Conservation (phyloP, 495 filamentous ascomycete genomes). For the Penicillium pulvis region DNA sequence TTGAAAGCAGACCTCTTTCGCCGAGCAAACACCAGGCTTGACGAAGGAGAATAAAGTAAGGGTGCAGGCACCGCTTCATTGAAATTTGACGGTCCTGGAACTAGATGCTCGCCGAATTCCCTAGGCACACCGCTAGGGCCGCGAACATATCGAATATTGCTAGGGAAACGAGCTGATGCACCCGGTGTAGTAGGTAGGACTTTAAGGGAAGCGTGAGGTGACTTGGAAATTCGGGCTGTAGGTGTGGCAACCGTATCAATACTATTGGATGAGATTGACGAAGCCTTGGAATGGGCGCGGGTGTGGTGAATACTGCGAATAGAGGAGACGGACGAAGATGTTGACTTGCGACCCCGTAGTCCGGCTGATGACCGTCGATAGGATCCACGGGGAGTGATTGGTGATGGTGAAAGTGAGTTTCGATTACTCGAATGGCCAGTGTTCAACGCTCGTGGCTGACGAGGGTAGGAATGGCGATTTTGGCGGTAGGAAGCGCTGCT, state of each 20-base stretch:
- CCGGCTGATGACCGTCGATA: conserved; percentile 74
- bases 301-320: conserved; percentile 86
- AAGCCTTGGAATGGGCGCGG: conserved; percentile 90
- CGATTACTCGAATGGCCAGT: conserved; percentile 63
- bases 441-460: conserved; percentile 52
- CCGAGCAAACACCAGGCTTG: conserved; percentile 84
- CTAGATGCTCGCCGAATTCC: conserved; percentile 29
- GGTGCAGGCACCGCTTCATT: conserved; percentile 43
- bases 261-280: conserved; percentile 85
- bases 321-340: conserved; percentile 92
- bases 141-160: conserved; percentile 82
- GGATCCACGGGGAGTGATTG: conserved; percentile 83
- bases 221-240: conserved; percentile 66
- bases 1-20: conserved; percentile 88
- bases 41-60: conserved; percentile 50
- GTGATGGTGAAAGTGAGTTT: conserved; percentile 85
- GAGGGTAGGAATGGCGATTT: conserved; percentile 49
- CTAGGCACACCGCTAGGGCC: conserved; percentile 42
- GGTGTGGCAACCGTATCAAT: conserved; percentile 66
- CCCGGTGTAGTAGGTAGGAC: conserved; percentile 92
- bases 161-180: conserved; percentile 69
- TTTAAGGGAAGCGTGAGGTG: conserved; percentile 88
- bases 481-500: conserved; percentile 51
- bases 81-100: conserved; percentile 34
- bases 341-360: conserved; percentile 90